Percentiles rank a stretch among this genome's conserved stretches.
These are phyloP conservation scores for Arxiozyma telluris DNA, from an alignment of 1,139 yeast genomes.

Conservation along the genomic window DNA sequence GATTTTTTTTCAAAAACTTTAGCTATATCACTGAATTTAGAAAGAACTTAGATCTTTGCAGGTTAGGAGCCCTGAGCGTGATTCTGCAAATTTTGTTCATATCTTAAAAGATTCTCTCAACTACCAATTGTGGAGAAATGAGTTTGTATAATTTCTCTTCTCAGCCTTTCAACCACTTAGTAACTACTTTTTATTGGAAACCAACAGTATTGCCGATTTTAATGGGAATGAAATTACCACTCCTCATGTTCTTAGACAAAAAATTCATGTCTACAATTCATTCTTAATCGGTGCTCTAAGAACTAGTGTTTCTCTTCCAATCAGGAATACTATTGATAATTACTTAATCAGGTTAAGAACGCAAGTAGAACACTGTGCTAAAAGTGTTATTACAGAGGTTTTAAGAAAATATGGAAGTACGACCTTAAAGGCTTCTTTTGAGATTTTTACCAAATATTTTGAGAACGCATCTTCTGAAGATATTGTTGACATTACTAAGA, in stretches of 20 bases:
- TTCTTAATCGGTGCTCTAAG: neutral
- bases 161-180: neutral
- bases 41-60: too few relatives aligned
- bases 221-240: neutral
- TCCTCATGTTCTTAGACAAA: neutral
- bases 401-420: neutral
- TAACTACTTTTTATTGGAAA: neutral
- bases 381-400: neutral
- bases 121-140: neutral
- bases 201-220: neutral
- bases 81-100: neutral
- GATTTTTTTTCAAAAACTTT: too few relatives aligned
- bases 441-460: neutral
- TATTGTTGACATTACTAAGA: too few relatives aligned
- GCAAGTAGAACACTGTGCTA: neutral
- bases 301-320: neutral
- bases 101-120: neutral
- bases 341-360: neutral
- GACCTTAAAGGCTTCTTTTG: neutral
- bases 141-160: neutral
- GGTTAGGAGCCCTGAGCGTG: neutral
- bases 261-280: neutral
- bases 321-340: neutral
- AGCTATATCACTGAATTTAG: too few relatives aligned
- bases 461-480: neutral